phyloP scores from a whole-genome alignment of 495 filamentous ascomycete species.

The Talaromyces wortmannii region DNA sequence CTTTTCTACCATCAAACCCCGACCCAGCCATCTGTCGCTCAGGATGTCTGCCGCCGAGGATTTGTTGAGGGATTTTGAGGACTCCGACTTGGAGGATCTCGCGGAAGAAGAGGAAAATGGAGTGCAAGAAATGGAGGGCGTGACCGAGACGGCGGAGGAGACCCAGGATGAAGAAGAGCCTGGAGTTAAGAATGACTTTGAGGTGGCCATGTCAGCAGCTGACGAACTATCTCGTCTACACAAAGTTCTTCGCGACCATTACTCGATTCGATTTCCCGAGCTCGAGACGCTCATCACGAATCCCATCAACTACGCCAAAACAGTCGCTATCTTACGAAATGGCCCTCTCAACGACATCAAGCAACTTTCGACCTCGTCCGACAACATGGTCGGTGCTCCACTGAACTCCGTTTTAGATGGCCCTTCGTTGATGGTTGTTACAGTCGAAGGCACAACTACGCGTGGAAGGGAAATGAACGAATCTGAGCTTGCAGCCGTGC shows the following conservation, averaged over 20 bases:
- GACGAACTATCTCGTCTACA: slow-evolving; percentile 89
- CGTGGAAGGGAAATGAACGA: slow-evolving; percentile 70
- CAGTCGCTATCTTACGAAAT: slow-evolving; percentile 88
- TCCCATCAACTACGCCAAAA: slow-evolving; percentile 92
- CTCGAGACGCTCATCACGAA: slow-evolving; percentile 91
- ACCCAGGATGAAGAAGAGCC: slow-evolving; percentile 11
- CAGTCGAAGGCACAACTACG: slow-evolving; percentile 89
- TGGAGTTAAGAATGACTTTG: slow-evolving; percentile 71
- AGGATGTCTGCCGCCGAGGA: slow-evolving; percentile 40
- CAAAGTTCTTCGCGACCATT: slow-evolving; percentile 93
- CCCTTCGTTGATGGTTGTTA: slow-evolving; percentile 88
- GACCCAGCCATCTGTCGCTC: background rate
- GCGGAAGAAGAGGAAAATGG: slow-evolving; percentile 9
- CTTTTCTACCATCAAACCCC: background rate
- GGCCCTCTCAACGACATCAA: slow-evolving; percentile 89
- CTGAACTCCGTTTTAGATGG: slow-evolving; percentile 78
- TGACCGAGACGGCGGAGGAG: slow-evolving; percentile 20
- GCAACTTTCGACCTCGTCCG: slow-evolving; percentile 53
- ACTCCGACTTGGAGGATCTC: slow-evolving; percentile 16
- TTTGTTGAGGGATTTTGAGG: slow-evolving; percentile 38
- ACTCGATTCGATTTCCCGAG: slow-evolving; percentile 89
- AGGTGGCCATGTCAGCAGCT: slow-evolving; percentile 84
- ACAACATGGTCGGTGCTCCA: slow-evolving; percentile 69
- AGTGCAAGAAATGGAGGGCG: slow-evolving; percentile 17
- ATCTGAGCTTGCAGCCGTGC: slow-evolving; percentile 65